Conservation (phyloP, 2,329 filamentous ascomycete species). For the Plenodomus lindquistii region DNA sequence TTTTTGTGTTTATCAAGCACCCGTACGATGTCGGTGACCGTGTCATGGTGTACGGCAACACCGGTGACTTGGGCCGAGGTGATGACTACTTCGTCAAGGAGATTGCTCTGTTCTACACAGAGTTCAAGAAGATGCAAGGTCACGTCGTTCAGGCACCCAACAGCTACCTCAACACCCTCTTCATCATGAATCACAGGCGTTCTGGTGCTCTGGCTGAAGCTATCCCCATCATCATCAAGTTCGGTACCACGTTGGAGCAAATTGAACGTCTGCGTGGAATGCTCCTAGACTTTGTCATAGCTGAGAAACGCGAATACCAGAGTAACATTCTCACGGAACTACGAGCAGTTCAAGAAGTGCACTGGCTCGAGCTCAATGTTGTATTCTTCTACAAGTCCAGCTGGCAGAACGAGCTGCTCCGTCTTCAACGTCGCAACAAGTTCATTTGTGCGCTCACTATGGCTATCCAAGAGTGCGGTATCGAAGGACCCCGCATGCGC, state of each 20-base stretch:
- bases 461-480: slow-evolving; percentile 79
- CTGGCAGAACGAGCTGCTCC: slow-evolving; percentile 91
- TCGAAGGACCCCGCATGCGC: slow-evolving; percentile 79
- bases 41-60: slow-evolving; percentile 88
- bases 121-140: slow-evolving; percentile 98
- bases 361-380: slow-evolving; percentile 85
- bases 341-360: slow-evolving; percentile 76
- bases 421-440: slow-evolving; percentile 87
- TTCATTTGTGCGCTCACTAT: slow-evolving; percentile 92
- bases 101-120: slow-evolving; percentile 89
- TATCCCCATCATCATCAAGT: slow-evolving; percentile 81
- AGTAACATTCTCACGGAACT: slow-evolving; percentile 85
- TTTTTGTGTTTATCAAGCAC: slow-evolving; percentile 97
- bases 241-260: slow-evolving; percentile 80
- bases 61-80: slow-evolving; percentile 74
- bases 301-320: slow-evolving; percentile 89
- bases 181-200: slow-evolving; percentile 92
- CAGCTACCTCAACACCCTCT: slow-evolving; percentile 87
- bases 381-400: slow-evolving; percentile 98
- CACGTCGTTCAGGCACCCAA: slow-evolving; percentile 96
- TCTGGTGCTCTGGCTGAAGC: slow-evolving; percentile 88
- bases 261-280: slow-evolving; percentile 80
- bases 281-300: slow-evolving; percentile 79
- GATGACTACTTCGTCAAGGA: slow-evolving; percentile 98
- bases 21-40: slow-evolving; percentile 96